Evolutionary conservation across 176 grass and related monocot species (phyloP).

Genomic region (Paspalum notatum): DNA sequence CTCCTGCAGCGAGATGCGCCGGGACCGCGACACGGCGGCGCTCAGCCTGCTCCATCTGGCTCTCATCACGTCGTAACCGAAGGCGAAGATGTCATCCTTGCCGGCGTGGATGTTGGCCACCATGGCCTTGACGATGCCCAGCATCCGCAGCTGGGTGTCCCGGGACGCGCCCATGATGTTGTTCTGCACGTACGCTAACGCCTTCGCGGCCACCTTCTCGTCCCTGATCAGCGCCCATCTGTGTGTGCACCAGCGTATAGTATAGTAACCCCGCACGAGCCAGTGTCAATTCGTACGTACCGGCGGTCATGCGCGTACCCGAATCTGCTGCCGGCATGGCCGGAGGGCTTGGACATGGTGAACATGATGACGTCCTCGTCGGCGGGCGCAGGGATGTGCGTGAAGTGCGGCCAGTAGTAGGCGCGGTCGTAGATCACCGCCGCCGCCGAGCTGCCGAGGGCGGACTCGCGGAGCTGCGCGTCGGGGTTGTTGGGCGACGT

Average conservation of each 20-base stretch:
- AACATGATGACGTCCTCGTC: constrained; percentile 81
- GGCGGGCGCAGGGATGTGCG: constrained; percentile 56
- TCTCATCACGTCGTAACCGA: constrained; percentile 53
- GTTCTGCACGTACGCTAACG: background rate
- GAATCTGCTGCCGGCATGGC: constrained; percentile 77
- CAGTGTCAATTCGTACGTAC: background rate
- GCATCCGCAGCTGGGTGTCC: constrained; percentile 75
- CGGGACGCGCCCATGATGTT: constrained; percentile 66
- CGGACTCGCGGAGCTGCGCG: constrained; percentile 35
- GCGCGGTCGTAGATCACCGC: constrained; percentile 66
- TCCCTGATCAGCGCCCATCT: constrained; percentile 92
- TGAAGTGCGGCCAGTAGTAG: constrained; percentile 82
- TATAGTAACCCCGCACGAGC: too few species aligned
- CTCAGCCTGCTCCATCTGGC: constrained; percentile 61
- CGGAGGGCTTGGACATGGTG: constrained; percentile 66
- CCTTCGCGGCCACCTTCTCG: constrained; percentile 46
- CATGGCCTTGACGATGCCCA: constrained; percentile 58
- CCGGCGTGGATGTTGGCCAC: constrained; percentile 50
- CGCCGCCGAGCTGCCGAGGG: constrained; percentile 42
- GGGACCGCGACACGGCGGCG: constrained; percentile 50
- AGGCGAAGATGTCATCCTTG: constrained; percentile 69
- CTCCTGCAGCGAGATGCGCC: constrained; percentile 70
- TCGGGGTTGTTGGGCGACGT: constrained; percentile 85
- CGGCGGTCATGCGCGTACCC: constrained; percentile 31
- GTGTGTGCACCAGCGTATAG: too few species aligned